Evolutionary conservation across 495 filamentous ascomycete genomes (phyloP).

Genomic region (Podospora anserina): DNA sequence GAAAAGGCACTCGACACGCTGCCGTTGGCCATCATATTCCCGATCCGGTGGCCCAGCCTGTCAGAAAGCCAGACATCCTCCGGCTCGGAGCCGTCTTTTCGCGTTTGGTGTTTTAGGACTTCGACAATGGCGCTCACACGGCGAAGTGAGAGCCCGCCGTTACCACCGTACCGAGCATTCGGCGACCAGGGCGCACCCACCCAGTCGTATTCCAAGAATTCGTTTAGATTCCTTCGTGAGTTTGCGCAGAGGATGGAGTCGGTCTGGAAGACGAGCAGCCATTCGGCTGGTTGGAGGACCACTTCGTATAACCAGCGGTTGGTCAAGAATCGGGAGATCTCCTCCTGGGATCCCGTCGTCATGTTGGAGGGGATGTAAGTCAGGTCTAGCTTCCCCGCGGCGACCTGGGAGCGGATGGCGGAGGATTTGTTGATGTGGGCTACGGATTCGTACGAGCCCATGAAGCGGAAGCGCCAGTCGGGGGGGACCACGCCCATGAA

Average conservation of each 20-base stretch:
- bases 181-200: slow-evolving; percentile 52
- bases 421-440: slow-evolving; percentile 36
- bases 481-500: slow-evolving; percentile 51
- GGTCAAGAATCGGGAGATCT: slow-evolving; percentile 46
- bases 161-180: slow-evolving; percentile 42
- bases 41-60: slow-evolving; percentile 41
- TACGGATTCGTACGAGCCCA: slow-evolving; percentile 43
- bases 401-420: slow-evolving; percentile 39
- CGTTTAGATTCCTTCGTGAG: slow-evolving; percentile 41
- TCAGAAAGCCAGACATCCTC: slow-evolving; percentile 53
- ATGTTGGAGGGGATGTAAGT: slow-evolving; percentile 45
- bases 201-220: slow-evolving; percentile 52
- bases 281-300: slow-evolving; percentile 44
- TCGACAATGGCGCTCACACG: slow-evolving; percentile 48
- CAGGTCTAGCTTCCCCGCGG: slow-evolving; percentile 45
- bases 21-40: slow-evolving; percentile 44
- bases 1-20: slow-evolving; percentile 41
- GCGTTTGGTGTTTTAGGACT: slow-evolving; percentile 41
- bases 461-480: slow-evolving; percentile 54
- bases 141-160: slow-evolving; percentile 48
- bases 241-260: slow-evolving; percentile 53
- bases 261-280: slow-evolving; percentile 48
- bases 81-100: slow-evolving; percentile 36
- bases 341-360: slow-evolving; percentile 43
- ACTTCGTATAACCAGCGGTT: slow-evolving; percentile 45